Base-by-base conservation (phyloP, 2,329 filamentous ascomycete genomes). In the Raffaelea ambrosiae region DNA sequence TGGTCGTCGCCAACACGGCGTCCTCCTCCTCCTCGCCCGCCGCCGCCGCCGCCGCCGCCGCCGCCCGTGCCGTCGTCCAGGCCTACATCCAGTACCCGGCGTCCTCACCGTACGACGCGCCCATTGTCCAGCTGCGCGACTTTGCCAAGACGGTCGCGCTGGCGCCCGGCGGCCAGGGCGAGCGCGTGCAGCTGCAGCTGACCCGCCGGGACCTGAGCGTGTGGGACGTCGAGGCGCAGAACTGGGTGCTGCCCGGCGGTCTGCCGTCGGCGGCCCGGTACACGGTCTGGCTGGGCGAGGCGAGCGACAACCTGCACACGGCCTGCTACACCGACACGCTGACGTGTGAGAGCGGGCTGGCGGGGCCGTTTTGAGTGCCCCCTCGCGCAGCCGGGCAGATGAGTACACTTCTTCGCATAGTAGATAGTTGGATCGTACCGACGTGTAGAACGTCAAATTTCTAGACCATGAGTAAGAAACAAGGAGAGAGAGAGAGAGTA, bases 191-290 rank as follows among this genome's bases (percentile, higher is more conserved):
- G 0, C 76, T 85, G 50, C 63, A 70, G 26, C 59, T 86, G 36
- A 78, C 72, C 7, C 69, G 76, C 46, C 72, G 81, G 43, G 82
- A 86, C 57, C 56, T 86, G 47, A 82, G 79, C 52, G 70, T 78
- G 3, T 86, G 82, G 82, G 77, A 85, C 57, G 73, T 77, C 4
- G 64, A 61, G 0, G 63, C 63, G 13, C 79, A 84, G 64, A 66
- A 73, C 50, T 85, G 82, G 82, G 66, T 67, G 40, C 55, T 81
- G 46, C 67, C 71, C 0, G 59, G 54, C n/a, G 56, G 61, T 2
- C 43, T 51, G 35, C 57, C 49, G 5, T 55, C 60, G 5, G 56
- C 47, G 5, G 70, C 64, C 18, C 54, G 58, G 43, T 75, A 69
- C 53, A 62, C 58, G 23, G 56, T 74, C 46, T 74, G 67, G 64